A percentile compares a stretch with the other conserved stretches of the same genome.
Evolutionary conservation across 306 rosid species (phyloP).

Genomic region (Vigna nakashimae): DNA sequence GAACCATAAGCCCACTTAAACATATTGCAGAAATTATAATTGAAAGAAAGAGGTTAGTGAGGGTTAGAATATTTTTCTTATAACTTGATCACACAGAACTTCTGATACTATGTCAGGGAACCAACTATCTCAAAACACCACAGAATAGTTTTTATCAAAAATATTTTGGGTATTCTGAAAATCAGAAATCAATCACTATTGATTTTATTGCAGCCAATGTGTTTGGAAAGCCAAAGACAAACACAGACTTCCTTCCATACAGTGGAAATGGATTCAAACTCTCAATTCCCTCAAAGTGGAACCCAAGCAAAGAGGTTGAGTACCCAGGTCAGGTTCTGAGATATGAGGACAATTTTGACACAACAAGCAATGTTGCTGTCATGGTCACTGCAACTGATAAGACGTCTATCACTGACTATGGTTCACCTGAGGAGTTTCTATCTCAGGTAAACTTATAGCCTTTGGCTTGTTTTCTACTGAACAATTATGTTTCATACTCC

Average conservation of each 20-base stretch:
- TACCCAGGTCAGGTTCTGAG: conserved; percentile 94
- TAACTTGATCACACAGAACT: background rate
- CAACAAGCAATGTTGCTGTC: conserved; percentile 74
- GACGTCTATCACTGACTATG: conserved; percentile 86
- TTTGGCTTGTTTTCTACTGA: conserved; percentile 10
- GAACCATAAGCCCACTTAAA: background rate
- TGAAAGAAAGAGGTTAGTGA: conserved; percentile 8
- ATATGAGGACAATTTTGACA: conserved; percentile 85
- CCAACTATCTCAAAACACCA: background rate
- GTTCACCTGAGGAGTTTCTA: conserved; percentile 81
- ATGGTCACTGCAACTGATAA: conserved; percentile 73
- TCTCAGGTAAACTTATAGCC: conserved; percentile 49
- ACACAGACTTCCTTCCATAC: conserved; percentile 86
- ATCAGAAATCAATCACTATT: background rate
- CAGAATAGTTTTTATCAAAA: background rate
- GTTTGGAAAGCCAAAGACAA: conserved; percentile 86
- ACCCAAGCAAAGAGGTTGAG: conserved; percentile 87
- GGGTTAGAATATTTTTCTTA: background rate
- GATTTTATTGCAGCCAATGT: conserved; percentile 74
- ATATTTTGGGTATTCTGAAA: background rate
- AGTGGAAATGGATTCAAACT: conserved; percentile 85
- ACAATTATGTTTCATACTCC: background rate
- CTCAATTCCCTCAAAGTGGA: conserved; percentile 86
- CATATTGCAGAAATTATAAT: background rate
- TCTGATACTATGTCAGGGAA: background rate